Evolutionary conservation across 768 basidiomycete species (phyloP), one percentile per base, ranked within the genome.

Genomic region (Termitomyces sp.): DNA sequence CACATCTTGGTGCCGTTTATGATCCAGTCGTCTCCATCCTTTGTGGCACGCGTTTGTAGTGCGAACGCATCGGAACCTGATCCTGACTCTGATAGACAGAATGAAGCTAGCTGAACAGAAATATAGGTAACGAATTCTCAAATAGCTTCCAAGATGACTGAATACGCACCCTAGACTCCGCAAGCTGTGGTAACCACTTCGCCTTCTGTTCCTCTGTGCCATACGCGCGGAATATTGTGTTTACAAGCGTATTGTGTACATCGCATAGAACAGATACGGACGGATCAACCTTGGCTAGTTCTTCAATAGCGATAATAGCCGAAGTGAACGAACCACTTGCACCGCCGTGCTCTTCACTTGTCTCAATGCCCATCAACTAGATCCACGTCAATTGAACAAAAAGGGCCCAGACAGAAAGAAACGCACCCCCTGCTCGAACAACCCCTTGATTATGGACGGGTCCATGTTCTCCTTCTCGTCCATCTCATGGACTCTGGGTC

Each of bases 1-100:
- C 95, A 97, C 95, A 96, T 95, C 79, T 99, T 99, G 56, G 93
- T 92, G n/a, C 97, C 97, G 64, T 94, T 95, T 53, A 99, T 70
- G 32, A 94, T 76, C 83, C 89, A 98, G 70, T 88, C 71, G 64
- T 89, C 85, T 18, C 93, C 94, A 46, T 93, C 88, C 71, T 89
- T 91, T 69, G 81, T 88, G 16, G 97, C 96, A 12, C 91, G 89
- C 1, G 97, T 95, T 70, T 96, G 93, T 34, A 99, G 78, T 0
- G 96, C 95, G 69, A 99, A 99, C 0, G 97, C 97, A 68, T 99
- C 97, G 5, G 95, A 97, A 2, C 97, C 97, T 9, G 95, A 95
- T 0, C 84, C 87, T 1, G 94, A 76, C 70, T 99, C 97, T 0
- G 95, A 97, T 20, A 99, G 75, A 67, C 94, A 96, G 79, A 99